Percentiles rank a stretch among this genome's conserved stretches.
Conservation (phyloP, 1,139 yeast species). For the Candida gigantensis region DNA sequence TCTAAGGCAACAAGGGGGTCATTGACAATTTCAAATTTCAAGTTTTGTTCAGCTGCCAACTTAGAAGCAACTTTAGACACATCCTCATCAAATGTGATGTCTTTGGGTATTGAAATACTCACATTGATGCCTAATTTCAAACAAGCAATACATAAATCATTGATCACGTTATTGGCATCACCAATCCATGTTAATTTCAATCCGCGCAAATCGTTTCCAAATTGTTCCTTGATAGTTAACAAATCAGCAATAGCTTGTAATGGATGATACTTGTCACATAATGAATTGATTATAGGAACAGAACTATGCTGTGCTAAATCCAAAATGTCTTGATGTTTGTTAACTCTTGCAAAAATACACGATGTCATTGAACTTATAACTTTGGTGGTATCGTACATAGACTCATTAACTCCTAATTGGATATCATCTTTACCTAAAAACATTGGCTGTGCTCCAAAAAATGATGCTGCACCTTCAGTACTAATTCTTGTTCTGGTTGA, state of each 20-base stretch:
- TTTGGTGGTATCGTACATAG: constrained; percentile 80
- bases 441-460: constrained; percentile 96
- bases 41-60: constrained; percentile 53
- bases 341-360: constrained; percentile 94
- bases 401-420: constrained; percentile 93
- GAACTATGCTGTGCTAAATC: constrained; percentile 72
- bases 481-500: constrained; percentile 95
- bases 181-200: constrained; percentile 94
- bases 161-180: constrained; percentile 92
- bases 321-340: constrained; percentile 77
- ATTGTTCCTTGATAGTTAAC: constrained; percentile 79
- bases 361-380: constrained; percentile 95
- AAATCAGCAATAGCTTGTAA: constrained; percentile 93
- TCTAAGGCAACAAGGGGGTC: constrained; percentile 74
- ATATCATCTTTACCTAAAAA: constrained; percentile 95
- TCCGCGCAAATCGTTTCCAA: constrained; percentile 52
- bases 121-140: constrained; percentile 84
- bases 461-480: constrained; percentile 90
- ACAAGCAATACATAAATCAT: constrained; percentile 90
- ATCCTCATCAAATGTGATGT: constrained; percentile 62
- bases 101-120: constrained; percentile 77
- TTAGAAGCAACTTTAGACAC: constrained; percentile 57
- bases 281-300: constrained; percentile 90
- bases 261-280: constrained; percentile 93
- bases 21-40: constrained; percentile 61